phyloP scores from a whole-genome alignment of 768 basidiomycete species.

The Gelatoporia subvermispora region DNA sequence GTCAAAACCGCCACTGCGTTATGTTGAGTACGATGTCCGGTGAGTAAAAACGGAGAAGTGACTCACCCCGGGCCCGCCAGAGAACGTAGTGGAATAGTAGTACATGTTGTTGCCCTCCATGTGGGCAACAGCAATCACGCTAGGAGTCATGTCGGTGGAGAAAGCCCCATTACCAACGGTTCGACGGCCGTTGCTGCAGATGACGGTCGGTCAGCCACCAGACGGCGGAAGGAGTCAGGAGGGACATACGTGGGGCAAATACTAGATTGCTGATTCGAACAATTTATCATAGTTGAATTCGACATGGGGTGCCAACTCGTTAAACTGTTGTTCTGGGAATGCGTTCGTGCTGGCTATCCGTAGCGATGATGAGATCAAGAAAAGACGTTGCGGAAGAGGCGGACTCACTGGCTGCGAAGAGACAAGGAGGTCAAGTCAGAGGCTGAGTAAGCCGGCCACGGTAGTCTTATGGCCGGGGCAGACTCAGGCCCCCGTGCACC shows the following conservation, averaged over 20 bases:
- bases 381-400: neutral
- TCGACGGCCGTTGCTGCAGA: slow-evolving; percentile 86
- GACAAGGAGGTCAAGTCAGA: slow-evolving; percentile 4
- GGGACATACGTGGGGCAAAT: slow-evolving; percentile 84
- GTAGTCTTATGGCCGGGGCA: neutral
- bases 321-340: slow-evolving; percentile 13
- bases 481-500: slow-evolving; percentile 3
- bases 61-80: slow-evolving; percentile 86
- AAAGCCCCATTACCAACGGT: slow-evolving; percentile 97
- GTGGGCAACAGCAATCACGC: slow-evolving; percentile 82
- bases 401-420: slow-evolving; percentile 3
- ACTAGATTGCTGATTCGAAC: slow-evolving; percentile 79
- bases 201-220: neutral
- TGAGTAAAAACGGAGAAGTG: neutral
- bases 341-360: neutral
- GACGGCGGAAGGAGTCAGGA: slow-evolving; percentile 11
- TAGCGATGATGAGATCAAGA: slow-evolving; percentile 1
- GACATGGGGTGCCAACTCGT: slow-evolving; percentile 89
- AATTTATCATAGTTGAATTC: slow-evolving; percentile 66
- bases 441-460: neutral
- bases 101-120: slow-evolving; percentile 79
- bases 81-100: slow-evolving; percentile 91
- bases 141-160: slow-evolving; percentile 66
- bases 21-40: neutral
- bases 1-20: slow-evolving; percentile 91